Conservation (phyloP, 306 rosid species). For the Alnus glutinosa region DNA sequence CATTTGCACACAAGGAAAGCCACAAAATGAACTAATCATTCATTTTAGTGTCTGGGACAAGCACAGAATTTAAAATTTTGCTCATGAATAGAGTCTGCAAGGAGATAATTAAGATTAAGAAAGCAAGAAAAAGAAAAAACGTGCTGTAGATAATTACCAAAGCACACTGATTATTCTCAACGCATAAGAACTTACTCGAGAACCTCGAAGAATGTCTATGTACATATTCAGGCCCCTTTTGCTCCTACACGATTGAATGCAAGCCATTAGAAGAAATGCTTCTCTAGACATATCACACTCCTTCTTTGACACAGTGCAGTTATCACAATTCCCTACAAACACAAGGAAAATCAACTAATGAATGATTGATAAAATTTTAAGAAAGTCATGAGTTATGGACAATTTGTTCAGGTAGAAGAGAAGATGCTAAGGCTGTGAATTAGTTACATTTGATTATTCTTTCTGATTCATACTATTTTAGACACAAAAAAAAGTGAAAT, state of each 20-base stretch:
- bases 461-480: not conserved
- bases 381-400: not conserved
- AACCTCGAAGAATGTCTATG: slow-evolving; percentile 81
- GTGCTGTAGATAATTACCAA: not conserved
- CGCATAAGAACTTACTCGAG: slow-evolving; percentile 65
- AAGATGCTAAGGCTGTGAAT: not conserved
- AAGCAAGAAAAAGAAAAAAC: not conserved
- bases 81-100: not conserved
- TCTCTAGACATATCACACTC: slow-evolving; percentile 80
- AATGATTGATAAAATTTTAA: slow-evolving; percentile 2
- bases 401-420: not conserved
- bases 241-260: slow-evolving; percentile 69
- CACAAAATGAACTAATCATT: slow-evolving; percentile 11
- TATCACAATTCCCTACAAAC: slow-evolving; percentile 79
- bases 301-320: slow-evolving; percentile 62
- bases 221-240: slow-evolving; percentile 88
- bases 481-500: not conserved
- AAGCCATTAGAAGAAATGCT: slow-evolving; percentile 86
- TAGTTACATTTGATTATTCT: not conserved
- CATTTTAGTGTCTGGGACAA: not conserved
- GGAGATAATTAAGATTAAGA: slow-evolving; percentile 13
- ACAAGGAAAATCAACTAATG: slow-evolving; percentile 26
- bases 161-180: not conserved
- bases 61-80: not conserved
- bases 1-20: not conserved